Conservation (phyloP, 768 basidiomycete genomes). For the Kwoniella mangroviensis region DNA sequence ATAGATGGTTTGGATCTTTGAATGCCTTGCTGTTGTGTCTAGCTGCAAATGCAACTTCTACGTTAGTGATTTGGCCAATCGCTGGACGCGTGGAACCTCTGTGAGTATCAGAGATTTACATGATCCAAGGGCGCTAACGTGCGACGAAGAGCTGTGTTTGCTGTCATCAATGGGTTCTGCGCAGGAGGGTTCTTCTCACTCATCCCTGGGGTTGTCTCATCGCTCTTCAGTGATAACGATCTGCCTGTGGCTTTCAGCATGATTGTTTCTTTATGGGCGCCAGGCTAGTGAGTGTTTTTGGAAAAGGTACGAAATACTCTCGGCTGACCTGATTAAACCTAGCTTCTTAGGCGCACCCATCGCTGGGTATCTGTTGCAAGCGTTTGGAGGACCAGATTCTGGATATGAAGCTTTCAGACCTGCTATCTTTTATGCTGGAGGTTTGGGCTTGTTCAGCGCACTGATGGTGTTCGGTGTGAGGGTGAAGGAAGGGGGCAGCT, state of each 20-base stretch:
- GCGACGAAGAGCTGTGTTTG: background rate
- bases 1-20: constrained; percentile 58
- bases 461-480: constrained; percentile 19
- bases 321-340: background rate
- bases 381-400: constrained; percentile 36
- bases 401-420: constrained; percentile 41
- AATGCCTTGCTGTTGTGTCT: constrained; percentile 60
- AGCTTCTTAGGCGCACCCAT: constrained; percentile 41
- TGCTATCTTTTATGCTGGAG: constrained; percentile 46
- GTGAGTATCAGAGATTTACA: constrained; percentile 31
- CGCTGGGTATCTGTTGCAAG: constrained; percentile 47
- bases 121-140: constrained; percentile 17
- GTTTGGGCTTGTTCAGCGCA: constrained; percentile 29
- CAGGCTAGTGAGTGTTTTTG: constrained; percentile 1
- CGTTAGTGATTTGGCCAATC: constrained; percentile 60
- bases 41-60: constrained; percentile 57
- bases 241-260: background rate
- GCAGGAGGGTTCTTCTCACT: constrained; percentile 37
- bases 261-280: background rate
- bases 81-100: constrained; percentile 35
- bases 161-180: constrained; percentile 3
- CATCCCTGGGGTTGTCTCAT: constrained; percentile 41
- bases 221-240: constrained; percentile 11
- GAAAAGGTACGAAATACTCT: too few species aligned
- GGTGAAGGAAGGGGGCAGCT: constrained; percentile 11